Conservation (phyloP, 345 rosid species). For the Salix suchowensis region DNA sequence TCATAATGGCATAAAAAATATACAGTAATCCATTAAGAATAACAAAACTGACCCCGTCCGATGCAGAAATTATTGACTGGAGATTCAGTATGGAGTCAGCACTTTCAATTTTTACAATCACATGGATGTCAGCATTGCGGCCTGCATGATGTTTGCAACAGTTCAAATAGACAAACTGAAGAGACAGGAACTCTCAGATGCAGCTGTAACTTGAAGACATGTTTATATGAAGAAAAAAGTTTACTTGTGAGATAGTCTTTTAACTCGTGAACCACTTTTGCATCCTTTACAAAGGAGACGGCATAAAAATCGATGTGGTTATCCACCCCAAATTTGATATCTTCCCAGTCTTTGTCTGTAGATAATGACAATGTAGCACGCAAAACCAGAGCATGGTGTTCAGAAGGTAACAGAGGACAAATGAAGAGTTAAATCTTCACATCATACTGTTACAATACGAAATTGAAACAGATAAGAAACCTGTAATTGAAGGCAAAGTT, state of each 20-base stretch:
- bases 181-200: neutral
- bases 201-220: neutral
- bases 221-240: neutral
- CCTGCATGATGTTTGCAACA: conserved; percentile 43
- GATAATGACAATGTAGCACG: neutral
- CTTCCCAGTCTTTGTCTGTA: conserved; percentile 98
- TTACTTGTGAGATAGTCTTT: conserved; percentile 81
- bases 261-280: conserved; percentile 79
- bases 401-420: conserved; percentile 2
- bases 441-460: conserved; percentile 7
- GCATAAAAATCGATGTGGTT: conserved; percentile 95
- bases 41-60: conserved; percentile 82
- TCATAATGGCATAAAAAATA: neutral
- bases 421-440: conserved; percentile 4
- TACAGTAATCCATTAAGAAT: neutral
- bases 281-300: conserved; percentile 96
- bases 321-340: conserved; percentile 95
- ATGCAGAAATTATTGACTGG: conserved; percentile 78
- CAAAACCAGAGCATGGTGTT: neutral
- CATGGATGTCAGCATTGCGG: conserved; percentile 75
- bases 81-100: conserved; percentile 94
- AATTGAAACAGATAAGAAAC: conserved; percentile 28
- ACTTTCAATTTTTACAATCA: conserved; percentile 84
- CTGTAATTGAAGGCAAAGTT: conserved; percentile 92
- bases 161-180: conserved; percentile 12